These are phyloP conservation scores for Symmetrospora coprosmae DNA, from an alignment of 768 basidiomycete species.

Conservation along the genomic window DNA sequence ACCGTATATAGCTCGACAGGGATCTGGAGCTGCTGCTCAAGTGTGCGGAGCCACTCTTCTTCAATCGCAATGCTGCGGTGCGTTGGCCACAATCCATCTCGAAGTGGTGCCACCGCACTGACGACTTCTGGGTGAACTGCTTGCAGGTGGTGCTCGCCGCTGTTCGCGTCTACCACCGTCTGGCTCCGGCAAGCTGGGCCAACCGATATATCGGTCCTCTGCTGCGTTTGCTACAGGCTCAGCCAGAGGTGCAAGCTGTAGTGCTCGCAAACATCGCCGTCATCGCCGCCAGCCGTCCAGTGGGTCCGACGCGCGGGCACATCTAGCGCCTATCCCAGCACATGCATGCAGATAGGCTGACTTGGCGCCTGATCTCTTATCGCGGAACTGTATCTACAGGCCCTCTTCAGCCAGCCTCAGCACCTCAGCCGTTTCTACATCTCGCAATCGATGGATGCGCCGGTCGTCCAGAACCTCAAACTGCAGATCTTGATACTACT, in stretches of 20 bases:
- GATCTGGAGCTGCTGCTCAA: slow-evolving; percentile 64
- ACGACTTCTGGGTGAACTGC: neutral
- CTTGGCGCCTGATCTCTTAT: too few species aligned
- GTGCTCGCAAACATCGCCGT: slow-evolving; percentile 56
- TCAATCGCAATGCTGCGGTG: slow-evolving; percentile 76
- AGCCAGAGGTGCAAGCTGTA: slow-evolving; percentile 60
- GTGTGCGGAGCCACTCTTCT: slow-evolving; percentile 61
- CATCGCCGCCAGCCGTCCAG: slow-evolving; percentile 54
- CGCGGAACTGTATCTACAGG: too few species aligned
- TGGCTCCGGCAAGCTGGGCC: slow-evolving; percentile 48
- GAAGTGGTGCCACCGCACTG: too few species aligned
- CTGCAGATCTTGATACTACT: slow-evolving; percentile 58
- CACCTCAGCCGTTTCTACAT: slow-evolving; percentile 59
- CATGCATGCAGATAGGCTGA: neutral
- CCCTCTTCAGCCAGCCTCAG: slow-evolving; percentile 51
- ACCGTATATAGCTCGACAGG: slow-evolving; percentile 41
- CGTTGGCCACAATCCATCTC: too few species aligned
- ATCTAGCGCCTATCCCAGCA: neutral
- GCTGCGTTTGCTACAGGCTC: slow-evolving; percentile 53
- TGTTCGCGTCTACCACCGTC: slow-evolving; percentile 58
- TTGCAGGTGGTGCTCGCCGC: slow-evolving; percentile 64
- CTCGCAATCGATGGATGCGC: slow-evolving; percentile 49
- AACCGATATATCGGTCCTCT: slow-evolving; percentile 55
- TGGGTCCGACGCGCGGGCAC: slow-evolving; percentile 42
- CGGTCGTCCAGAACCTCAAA: slow-evolving; percentile 57